phyloP scores from a whole-genome alignment of 164 flowering plant species.

The Kalanchoe fedtschenkoi region DNA sequence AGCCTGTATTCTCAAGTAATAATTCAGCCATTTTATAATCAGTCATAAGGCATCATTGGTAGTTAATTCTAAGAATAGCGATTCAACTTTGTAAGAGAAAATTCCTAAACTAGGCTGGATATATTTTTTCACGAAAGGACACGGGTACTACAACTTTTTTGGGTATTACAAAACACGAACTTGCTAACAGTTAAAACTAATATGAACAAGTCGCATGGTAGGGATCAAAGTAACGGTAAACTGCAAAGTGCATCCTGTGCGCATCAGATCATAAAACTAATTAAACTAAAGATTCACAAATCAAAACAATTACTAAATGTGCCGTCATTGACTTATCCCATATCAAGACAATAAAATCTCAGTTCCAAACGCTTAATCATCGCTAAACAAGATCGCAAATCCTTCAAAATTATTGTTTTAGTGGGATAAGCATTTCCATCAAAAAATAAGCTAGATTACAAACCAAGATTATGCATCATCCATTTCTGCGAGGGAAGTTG shows the following conservation, averaged over 20 bases:
- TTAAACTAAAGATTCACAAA: not conserved
- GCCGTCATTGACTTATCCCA: no score
- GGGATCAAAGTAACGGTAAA: no score
- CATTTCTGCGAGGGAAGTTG: no score
- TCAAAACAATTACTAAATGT: not conserved
- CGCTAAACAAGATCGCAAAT: not conserved
- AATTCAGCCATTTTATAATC: slow-evolving; percentile 13
- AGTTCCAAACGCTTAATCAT: no score
- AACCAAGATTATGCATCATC: no score
- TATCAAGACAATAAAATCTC: not conserved
- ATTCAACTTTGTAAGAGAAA: not conserved
- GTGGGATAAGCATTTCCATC: not conserved
- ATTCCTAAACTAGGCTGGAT: not conserved
- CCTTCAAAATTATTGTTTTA: not conserved
- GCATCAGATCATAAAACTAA: not conserved
- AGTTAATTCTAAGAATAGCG: not conserved
- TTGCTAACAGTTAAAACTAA: no score
- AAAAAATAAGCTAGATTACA: not conserved
- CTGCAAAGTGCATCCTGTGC: no score
- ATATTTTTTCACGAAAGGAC: not conserved
- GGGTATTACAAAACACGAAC: no score
- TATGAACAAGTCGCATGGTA: no score
- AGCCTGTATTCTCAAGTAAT: slow-evolving; percentile 55
- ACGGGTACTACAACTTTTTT: no score
- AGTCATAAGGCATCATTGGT: no score